Conservation (phyloP, 2,329 filamentous ascomycete genomes). For the Venturia asperata region DNA sequence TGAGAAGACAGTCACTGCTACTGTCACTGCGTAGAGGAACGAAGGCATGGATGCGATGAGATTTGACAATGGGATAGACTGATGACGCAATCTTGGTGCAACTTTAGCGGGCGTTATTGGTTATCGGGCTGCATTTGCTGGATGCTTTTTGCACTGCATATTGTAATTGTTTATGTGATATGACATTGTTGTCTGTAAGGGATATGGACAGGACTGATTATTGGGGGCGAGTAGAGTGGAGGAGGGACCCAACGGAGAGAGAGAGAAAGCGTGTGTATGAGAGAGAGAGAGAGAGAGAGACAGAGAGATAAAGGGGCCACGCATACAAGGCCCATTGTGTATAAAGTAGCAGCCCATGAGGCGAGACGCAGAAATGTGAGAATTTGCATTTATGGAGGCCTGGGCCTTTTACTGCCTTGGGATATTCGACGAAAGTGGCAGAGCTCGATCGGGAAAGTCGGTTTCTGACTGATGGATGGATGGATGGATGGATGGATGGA, state of each 20-base stretch:
- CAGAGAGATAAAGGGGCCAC: too few relatives aligned
- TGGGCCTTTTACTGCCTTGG: too few relatives aligned
- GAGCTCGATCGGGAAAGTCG: too few relatives aligned
- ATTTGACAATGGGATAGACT: not conserved
- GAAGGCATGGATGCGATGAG: not conserved
- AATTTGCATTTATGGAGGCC: not conserved
- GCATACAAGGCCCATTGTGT: not conserved
- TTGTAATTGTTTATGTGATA: conserved; percentile 1
- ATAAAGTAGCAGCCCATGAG: not conserved
- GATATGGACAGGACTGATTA: too few relatives aligned
- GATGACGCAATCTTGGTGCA: not conserved
- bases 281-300: too few relatives aligned
- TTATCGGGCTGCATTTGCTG: not conserved
- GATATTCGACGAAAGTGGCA: too few relatives aligned
- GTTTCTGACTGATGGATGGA: too few relatives aligned
- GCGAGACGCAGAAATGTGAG: not conserved
- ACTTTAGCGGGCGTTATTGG: not conserved
- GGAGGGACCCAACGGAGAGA: too few relatives aligned
- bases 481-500: too few relatives aligned
- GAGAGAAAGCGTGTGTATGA: too few relatives aligned
- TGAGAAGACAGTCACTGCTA: not conserved
- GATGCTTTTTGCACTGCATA: not conserved
- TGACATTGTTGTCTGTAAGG: not conserved
- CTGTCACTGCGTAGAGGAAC: not conserved
- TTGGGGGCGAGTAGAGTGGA: too few relatives aligned